phyloP scores from a whole-genome alignment of 345 rosid species.

The Euphorbia peplus region DNA sequence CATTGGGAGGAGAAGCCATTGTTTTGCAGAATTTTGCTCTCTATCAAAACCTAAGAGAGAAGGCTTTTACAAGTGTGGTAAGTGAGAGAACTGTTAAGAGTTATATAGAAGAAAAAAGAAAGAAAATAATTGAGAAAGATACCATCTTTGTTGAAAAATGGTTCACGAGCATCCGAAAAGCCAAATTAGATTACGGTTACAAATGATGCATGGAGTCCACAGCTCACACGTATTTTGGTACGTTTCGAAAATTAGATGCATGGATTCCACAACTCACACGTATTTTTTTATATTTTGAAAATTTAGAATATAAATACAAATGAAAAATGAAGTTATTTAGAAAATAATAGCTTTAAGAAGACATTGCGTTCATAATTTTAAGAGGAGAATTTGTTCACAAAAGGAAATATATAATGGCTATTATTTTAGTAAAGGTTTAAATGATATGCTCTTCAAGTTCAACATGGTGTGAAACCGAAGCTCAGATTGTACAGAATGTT shows the following conservation, averaged over 20 bases:
- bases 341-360: conserved; percentile 2
- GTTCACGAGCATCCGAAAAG: neutral
- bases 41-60: neutral
- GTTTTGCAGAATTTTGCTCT: neutral
- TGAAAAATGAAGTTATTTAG: neutral
- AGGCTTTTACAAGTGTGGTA: neutral
- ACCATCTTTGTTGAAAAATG: no score
- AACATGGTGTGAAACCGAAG: no score
- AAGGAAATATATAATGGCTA: neutral
- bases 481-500: no score
- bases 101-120: neutral
- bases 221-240: no score
- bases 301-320: neutral
- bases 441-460: neutral
- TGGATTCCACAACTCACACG: neutral
- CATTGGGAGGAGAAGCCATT: conserved; percentile 2
- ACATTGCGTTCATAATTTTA: neutral
- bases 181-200: conserved; percentile 12
- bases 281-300: neutral
- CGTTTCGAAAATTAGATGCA: no score
- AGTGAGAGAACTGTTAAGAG: neutral
- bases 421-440: neutral
- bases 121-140: no score
- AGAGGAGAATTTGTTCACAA: neutral
- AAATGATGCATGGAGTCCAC: no score